Conservation (phyloP, 176 grass and related monocot species). For the Phragmites australis region DNA sequence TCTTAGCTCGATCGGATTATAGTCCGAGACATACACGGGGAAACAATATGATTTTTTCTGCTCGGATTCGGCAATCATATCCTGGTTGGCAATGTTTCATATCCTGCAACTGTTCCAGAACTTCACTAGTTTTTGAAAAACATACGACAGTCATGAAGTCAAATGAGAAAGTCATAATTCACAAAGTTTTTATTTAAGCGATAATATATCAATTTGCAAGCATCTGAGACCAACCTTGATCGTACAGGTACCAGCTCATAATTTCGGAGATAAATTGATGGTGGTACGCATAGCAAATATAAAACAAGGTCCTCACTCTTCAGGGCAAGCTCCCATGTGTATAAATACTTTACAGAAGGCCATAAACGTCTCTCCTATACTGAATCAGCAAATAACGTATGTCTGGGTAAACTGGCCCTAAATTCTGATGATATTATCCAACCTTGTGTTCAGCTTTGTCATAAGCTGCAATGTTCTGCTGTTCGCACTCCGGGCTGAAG, state of each 20-base stretch:
- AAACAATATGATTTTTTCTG: not conserved
- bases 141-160: no score
- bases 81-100: no score
- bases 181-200: not conserved
- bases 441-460: slow-evolving; percentile 46
- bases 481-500: slow-evolving; percentile 89
- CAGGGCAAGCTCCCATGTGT: not conserved
- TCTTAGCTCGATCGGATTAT: no score
- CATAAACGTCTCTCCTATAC: not conserved
- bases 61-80: not conserved
- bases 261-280: not conserved
- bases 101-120: no score
- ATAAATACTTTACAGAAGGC: not conserved
- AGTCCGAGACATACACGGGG: not conserved
- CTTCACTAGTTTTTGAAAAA: no score
- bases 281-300: not conserved
- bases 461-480: slow-evolving; percentile 81
- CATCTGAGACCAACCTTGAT: not conserved
- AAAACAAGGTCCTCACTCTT: not conserved
- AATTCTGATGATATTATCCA: slow-evolving; percentile 2
- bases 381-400: not conserved
- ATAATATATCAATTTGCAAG: not conserved
- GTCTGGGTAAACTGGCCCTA: not conserved
- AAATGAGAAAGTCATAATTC: no score
- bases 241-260: not conserved